phyloP scores from a whole-genome alignment of 768 basidiomycete species.

The Obba rivulosa region DNA sequence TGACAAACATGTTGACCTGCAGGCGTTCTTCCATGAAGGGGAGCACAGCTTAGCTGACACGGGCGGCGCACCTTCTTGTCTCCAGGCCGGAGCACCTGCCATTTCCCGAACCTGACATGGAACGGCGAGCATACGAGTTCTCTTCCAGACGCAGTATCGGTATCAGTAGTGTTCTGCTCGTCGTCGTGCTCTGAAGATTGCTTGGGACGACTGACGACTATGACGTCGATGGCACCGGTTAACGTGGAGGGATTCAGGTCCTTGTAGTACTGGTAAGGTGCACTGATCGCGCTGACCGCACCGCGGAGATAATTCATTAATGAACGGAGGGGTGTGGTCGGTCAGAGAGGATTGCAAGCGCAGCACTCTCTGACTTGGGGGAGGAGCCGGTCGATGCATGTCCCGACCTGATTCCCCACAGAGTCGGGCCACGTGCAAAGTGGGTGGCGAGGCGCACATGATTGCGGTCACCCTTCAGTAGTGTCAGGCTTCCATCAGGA shows the following conservation, averaged over 20 bases:
- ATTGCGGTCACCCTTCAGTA: no score
- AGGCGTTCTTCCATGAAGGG: neutral
- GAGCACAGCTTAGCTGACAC: neutral
- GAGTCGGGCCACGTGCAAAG: no score
- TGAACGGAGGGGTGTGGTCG: no score
- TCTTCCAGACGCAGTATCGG: slow-evolving; percentile 4
- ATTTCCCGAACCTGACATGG: slow-evolving; percentile 96
- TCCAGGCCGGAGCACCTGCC: slow-evolving; percentile 87
- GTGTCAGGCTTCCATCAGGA: no score
- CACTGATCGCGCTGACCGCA: slow-evolving; percentile 79
- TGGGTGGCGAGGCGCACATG: no score
- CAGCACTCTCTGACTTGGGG: no score
- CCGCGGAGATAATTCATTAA: slow-evolving; percentile 91
- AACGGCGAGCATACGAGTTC: slow-evolving; percentile 91
- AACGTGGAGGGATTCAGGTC: slow-evolving; percentile 94
- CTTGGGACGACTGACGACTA: slow-evolving; percentile 75
- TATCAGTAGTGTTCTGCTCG: slow-evolving; percentile 40
- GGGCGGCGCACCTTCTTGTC: slow-evolving; percentile 78
- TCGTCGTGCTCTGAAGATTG: slow-evolving; percentile 9
- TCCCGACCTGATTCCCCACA: no score
- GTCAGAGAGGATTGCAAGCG: no score
- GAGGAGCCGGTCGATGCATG: no score
- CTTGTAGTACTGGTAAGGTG: slow-evolving; percentile 87
- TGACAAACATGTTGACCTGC: slow-evolving; percentile 86
- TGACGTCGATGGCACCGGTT: slow-evolving; percentile 98